Evolutionary conservation across 208 protist genomes (phyloP).

Genomic region (Leishmania martiniquensis): DNA sequence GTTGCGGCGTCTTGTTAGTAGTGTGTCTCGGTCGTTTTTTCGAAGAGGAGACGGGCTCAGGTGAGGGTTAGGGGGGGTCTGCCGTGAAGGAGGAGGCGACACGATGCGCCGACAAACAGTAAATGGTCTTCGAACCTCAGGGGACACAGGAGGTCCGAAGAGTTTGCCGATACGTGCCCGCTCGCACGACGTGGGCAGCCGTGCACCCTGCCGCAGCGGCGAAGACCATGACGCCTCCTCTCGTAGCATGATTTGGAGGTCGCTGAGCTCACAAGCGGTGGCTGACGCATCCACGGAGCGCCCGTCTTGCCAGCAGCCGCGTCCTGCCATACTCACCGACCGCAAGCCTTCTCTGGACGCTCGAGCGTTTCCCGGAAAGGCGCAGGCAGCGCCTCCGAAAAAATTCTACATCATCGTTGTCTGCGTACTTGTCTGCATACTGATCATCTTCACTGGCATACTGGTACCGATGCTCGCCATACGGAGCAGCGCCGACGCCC

Average conservation of each 20-base stretch:
- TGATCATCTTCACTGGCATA: slow-evolving; percentile 41
- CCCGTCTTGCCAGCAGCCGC: background rate
- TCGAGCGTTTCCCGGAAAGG: background rate
- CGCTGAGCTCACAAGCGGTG: background rate
- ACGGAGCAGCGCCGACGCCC: slow-evolving; percentile 3
- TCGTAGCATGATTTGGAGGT: background rate
- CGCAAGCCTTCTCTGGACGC: background rate
- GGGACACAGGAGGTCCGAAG: background rate
- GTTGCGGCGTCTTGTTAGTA: background rate
- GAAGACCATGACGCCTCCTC: background rate
- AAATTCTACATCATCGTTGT: slow-evolving; percentile 39
- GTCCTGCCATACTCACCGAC: background rate
- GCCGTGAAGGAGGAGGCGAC: background rate
- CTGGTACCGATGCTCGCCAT: slow-evolving; percentile 41
- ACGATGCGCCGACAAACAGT: background rate
- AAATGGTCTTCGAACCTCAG: background rate
- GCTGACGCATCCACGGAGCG: too few species aligned
- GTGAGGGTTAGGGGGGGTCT: background rate
- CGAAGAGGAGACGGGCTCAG: background rate
- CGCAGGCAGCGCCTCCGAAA: slow-evolving; percentile 11
- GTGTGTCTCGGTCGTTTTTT: background rate
- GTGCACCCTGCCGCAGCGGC: background rate
- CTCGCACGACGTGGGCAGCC: background rate
- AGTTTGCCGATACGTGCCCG: background rate
- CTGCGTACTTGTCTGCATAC: slow-evolving; percentile 20